Evolutionary conservation across 345 rosid genomes (phyloP).

Genomic region (Capsella bursapastoris): DNA sequence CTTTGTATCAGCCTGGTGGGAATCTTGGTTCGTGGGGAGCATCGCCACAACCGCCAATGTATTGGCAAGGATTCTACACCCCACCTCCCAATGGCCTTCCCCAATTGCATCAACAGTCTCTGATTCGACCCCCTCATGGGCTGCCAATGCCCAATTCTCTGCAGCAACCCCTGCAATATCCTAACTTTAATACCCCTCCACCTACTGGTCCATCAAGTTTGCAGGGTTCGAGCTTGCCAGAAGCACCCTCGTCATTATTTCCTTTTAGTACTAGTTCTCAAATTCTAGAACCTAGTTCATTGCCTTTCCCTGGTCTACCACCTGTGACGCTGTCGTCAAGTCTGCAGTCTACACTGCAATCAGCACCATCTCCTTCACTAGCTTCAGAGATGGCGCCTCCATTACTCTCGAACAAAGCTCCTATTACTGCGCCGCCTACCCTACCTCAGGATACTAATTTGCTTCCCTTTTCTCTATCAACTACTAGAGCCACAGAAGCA

Average conservation of each 20-base stretch:
- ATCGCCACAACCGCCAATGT: constrained; percentile 80
- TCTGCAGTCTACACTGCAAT: constrained; percentile 47
- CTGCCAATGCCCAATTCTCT: constrained; percentile 66
- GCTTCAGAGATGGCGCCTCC: constrained; percentile 64
- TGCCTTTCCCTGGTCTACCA: constrained; percentile 41
- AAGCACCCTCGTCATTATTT: constrained; percentile 52
- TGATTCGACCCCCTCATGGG: constrained; percentile 80
- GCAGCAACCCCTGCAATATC: constrained; percentile 78
- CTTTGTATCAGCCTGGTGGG: constrained; percentile 90
- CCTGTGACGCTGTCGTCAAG: constrained; percentile 41
- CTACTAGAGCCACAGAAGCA: constrained; percentile 55
- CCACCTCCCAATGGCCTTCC: constrained; percentile 81
- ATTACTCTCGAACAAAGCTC: constrained; percentile 55
- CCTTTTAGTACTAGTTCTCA: constrained; percentile 50
- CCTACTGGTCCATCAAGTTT: constrained; percentile 56
- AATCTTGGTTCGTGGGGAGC: constrained; percentile 81
- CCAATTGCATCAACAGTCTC: constrained; percentile 82
- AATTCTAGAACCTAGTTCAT: constrained; percentile 47
- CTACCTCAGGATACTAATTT: constrained; percentile 51
- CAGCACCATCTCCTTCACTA: constrained; percentile 56
- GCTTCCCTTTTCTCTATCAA: constrained; percentile 57
- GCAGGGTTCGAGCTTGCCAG: constrained; percentile 60
- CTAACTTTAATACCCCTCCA: constrained; percentile 62
- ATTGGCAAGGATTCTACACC: constrained; percentile 88
- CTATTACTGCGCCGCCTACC: constrained; percentile 53